Evolutionary conservation across 148 eudicot species (phyloP).

Genomic region (Rhododendron simsii): DNA sequence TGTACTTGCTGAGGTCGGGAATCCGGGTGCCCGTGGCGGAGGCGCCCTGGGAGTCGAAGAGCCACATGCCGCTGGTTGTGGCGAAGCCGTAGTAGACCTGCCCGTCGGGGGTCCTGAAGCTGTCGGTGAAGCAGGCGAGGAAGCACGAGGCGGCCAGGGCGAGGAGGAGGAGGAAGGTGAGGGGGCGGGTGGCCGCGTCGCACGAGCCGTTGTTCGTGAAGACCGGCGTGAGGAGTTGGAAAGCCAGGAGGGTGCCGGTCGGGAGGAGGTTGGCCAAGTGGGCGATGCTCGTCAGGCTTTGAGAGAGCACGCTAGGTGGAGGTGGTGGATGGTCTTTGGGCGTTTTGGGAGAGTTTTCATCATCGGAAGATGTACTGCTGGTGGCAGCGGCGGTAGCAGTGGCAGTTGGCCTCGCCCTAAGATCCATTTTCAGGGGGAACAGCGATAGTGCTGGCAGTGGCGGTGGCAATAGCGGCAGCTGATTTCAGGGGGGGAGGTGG

Average conservation of each 20-base stretch:
- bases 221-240: constrained; percentile 36
- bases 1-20: constrained; percentile 24
- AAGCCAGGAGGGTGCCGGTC: constrained; percentile 36
- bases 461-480: background rate
- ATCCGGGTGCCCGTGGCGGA: background rate
- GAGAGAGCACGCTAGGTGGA: constrained; percentile 2
- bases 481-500: background rate
- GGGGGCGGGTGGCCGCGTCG: constrained; percentile 25
- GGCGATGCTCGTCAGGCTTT: constrained; percentile 22
- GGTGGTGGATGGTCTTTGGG: background rate
- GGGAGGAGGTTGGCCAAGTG: constrained; percentile 46
- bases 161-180: constrained; percentile 26
- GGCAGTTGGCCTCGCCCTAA: constrained; percentile 17
- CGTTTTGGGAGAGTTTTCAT: background rate
- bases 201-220: constrained; percentile 37
- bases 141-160: constrained; percentile 25
- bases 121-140: constrained; percentile 39
- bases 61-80: constrained; percentile 30
- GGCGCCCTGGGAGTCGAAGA: constrained; percentile 21
- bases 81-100: constrained; percentile 32
- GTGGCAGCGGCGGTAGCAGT: background rate
- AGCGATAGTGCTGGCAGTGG: background rate
- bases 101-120: constrained; percentile 22
- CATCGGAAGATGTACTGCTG: background rate
- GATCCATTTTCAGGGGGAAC: constrained; percentile 17